A percentile compares a stretch with the other conserved stretches of the same genome.
Conservation (phyloP, 805 yeast species). For the Yarrowia sp. region DNA sequence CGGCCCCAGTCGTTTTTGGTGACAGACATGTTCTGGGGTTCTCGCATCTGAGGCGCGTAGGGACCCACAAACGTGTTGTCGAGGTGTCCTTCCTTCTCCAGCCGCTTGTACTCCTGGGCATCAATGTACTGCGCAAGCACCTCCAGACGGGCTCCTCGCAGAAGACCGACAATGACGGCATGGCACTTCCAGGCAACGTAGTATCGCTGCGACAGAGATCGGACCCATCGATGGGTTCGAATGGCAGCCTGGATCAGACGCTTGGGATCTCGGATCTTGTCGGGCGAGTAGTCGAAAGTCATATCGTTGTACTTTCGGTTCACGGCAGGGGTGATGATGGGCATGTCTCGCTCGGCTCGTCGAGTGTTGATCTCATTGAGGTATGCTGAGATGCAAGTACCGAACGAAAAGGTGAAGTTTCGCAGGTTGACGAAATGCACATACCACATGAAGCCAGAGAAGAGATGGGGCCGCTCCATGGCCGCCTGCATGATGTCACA, state of each 20-base stretch:
- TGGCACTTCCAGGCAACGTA: constrained; percentile 39
- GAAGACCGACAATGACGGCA: constrained; percentile 36
- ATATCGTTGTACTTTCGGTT: constrained; percentile 22
- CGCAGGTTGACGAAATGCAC: constrained; percentile 35
- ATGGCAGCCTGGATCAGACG: constrained; percentile 34
- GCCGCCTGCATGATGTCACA: constrained; percentile 32
- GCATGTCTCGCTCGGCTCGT: constrained; percentile 25
- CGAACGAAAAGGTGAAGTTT: constrained; percentile 34
- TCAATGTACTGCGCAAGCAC: constrained; percentile 37
- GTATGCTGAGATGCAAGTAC: constrained; percentile 32
- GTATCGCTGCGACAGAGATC: constrained; percentile 27
- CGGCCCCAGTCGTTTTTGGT: constrained; percentile 37
- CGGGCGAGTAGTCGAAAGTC: constrained; percentile 37
- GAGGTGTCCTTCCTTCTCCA: constrained; percentile 16
- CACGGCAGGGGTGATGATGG: constrained; percentile 13
- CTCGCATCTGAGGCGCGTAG: constrained; percentile 19
- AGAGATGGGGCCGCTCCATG: constrained; percentile 39
- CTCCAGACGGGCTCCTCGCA: constrained; percentile 39
- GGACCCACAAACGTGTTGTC: constrained; percentile 35
- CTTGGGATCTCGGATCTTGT: constrained; percentile 34
- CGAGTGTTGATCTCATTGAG: constrained; percentile 36
- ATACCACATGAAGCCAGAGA: constrained; percentile 39
- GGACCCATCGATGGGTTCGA: constrained; percentile 29
- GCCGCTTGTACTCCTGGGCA: constrained; percentile 38
- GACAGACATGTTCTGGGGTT: constrained; percentile 26